Evolutionary conservation across 2,329 filamentous ascomycete species (phyloP).

Genomic region (Colletotrichum cuscutae): DNA sequence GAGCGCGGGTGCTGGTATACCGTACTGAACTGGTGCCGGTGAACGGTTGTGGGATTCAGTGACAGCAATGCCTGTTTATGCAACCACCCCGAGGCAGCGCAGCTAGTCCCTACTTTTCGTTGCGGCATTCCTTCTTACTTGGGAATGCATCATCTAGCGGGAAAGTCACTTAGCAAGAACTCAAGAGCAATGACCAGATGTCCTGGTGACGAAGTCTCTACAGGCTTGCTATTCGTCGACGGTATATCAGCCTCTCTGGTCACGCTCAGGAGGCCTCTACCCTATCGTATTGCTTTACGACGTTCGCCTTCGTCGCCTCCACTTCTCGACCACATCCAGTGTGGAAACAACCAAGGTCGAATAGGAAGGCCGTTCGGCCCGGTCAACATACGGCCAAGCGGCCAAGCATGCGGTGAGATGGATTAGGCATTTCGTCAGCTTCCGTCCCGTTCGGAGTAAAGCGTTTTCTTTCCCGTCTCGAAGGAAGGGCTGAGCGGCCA

Average conservation of each 20-base stretch:
- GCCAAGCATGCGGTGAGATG: not conserved
- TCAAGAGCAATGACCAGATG: not conserved
- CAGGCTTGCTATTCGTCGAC: constrained; percentile 1
- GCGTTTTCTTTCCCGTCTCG: not conserved
- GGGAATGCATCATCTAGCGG: not conserved
- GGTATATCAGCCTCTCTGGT: not conserved
- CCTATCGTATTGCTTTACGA: constrained; percentile 21
- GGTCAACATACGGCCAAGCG: constrained; percentile 16
- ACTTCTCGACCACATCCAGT: not conserved
- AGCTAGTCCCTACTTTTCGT: constrained; percentile 7
- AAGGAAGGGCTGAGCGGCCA: constrained; percentile 11
- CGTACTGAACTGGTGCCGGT: not conserved
- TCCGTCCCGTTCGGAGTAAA: not conserved
- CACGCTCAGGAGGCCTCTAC: constrained; percentile 19
- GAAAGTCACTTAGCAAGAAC: not conserved
- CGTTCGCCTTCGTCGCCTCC: not conserved
- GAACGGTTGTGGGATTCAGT: constrained; percentile 5
- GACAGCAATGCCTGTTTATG: constrained; percentile 18
- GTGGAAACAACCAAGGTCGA: constrained; percentile 12
- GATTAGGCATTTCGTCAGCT: not conserved
- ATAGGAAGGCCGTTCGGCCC: constrained; percentile 21
- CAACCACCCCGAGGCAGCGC: constrained; percentile 20
- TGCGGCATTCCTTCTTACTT: constrained; percentile 7
- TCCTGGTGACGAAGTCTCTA: not conserved
- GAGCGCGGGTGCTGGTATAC: not conserved